Evolutionary conservation across 2,329 filamentous ascomycete species (phyloP).

Genomic region (Colletotrichum liriopes): DNA sequence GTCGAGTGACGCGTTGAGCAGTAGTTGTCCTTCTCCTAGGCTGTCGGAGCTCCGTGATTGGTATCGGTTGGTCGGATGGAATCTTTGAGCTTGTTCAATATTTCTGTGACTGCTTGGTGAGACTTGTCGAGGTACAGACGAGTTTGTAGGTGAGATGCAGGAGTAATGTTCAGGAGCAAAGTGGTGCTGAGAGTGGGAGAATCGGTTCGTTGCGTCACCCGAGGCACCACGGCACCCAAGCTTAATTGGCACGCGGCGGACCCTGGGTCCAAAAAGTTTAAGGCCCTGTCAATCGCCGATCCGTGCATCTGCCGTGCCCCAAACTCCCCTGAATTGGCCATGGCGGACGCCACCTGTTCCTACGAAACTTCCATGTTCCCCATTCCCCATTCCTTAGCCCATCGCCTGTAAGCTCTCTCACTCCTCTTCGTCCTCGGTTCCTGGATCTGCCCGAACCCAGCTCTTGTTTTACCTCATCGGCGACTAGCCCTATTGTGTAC

Average conservation of each 20-base stretch:
- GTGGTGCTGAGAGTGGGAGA: conserved; percentile 24
- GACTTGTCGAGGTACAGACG: background rate
- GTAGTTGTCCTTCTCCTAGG: background rate
- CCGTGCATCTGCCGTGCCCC: conserved; percentile 39
- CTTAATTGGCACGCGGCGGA: conserved; percentile 33
- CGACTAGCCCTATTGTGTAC: conserved; percentile 8
- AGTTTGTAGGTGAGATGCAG: background rate
- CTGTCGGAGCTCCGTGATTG: background rate
- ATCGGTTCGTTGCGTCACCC: conserved; percentile 41
- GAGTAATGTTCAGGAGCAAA: conserved; percentile 2
- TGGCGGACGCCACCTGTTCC: conserved; percentile 42
- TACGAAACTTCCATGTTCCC: conserved; percentile 34
- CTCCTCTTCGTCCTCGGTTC: conserved; percentile 7
- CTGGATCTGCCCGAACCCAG: background rate
- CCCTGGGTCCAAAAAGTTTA: conserved; percentile 24
- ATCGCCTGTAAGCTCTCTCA: background rate
- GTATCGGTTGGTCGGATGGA: background rate
- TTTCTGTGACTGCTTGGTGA: background rate
- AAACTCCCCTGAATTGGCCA: conserved; percentile 33
- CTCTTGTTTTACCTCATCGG: conserved; percentile 17
- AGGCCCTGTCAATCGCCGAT: conserved; percentile 38
- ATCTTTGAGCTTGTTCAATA: background rate
- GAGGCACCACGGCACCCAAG: conserved; percentile 17
- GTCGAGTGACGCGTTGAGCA: conserved; percentile 31
- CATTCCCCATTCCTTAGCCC: conserved; percentile 30